Evolutionary conservation across 1,284 basidiomycete genomes (phyloP), one percentile per base, ranked within the genome.

Genomic region (Ustilago vetiveriae): DNA sequence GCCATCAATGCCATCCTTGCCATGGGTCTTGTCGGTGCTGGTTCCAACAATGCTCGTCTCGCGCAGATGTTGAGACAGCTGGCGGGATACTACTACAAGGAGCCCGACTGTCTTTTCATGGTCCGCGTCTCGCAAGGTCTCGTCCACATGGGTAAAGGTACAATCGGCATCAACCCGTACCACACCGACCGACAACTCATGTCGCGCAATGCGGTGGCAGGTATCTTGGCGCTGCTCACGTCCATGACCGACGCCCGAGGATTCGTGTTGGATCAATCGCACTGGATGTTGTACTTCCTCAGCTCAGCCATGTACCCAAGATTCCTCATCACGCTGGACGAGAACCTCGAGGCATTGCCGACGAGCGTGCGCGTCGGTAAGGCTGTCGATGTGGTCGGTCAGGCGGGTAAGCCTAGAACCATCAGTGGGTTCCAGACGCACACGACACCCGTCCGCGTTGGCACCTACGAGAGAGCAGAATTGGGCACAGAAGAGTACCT

Each of bases 91-190:
- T 99, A 98, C 83, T 88, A 91, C 84, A 98, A 97, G 83, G 96
- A 99, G 83, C 89, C 94, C 3, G 94, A 98, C 82, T 96, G 93
- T 80, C 84, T 98, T 75, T 98, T 99, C 84, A 92, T 93, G 86
- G 95, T 98, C 13, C 90, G 96, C 56, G 89, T 98, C 51, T 92
- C 95, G 3, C 95, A 98, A 76, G 96, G 96, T 21, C 83, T 98
- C 65, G 91, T 98, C 14, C 92, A 98, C 83, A 95, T 98, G 94
- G 96, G 96, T 83, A 99, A 98, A 85, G 96, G 96, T 33, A 97
- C 94, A 9, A 91, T 99, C 78, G 92, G 92, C n/a, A 86, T 99
- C 79, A 97, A 95, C 82, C 95, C 96, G 3, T 98, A 95, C 89
- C 98, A 93, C 87, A 88, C 88, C 26, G 95, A 98, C 83, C 88